A percentile compares a stretch with the other conserved stretches of the same genome.
These are phyloP conservation scores for Aspergillus caelatus DNA, from an alignment of 2,329 filamentous ascomycete species.

Conservation along the genomic window DNA sequence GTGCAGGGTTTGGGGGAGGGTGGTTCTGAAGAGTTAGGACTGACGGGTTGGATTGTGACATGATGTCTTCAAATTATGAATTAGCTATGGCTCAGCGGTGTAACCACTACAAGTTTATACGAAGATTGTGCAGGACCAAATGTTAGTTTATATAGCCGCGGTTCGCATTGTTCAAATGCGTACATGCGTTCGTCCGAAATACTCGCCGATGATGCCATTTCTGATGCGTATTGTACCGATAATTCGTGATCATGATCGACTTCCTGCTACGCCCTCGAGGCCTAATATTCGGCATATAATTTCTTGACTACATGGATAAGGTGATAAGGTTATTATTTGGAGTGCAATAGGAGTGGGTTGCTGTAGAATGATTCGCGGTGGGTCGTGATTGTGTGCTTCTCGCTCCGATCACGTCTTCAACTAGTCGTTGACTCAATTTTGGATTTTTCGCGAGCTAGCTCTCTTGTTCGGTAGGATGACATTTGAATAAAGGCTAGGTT, in stretches of 20 bases:
- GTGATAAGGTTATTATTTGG: neutral
- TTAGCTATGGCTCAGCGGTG: neutral
- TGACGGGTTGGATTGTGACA: neutral
- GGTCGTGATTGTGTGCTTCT: neutral
- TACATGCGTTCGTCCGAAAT: neutral
- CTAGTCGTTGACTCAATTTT: neutral
- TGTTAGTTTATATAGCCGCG: neutral
- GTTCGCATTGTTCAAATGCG: too few species aligned
- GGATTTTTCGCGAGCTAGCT: neutral
- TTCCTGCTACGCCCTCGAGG: too few species aligned
- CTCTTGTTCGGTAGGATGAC: neutral
- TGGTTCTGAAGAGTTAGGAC: slow-evolving; percentile 1
- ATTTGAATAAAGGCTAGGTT: neutral
- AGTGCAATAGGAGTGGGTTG: neutral
- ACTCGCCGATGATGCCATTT: slow-evolving; percentile 1
- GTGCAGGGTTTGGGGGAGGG: neutral
- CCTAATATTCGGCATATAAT: neutral
- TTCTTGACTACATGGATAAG: neutral
- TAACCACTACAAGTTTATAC: neutral
- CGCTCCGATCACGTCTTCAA: slow-evolving; percentile 1
- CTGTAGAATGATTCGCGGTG: neutral
- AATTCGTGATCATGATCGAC: slow-evolving; percentile 1
- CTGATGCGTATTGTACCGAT: neutral
- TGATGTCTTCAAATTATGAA: neutral
- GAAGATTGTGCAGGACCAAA: neutral